A percentile compares a stretch with the other conserved stretches of the same genome.
These are phyloP conservation scores for Xylaria sp. DNA, from an alignment of 2,329 filamentous ascomycete genomes.

Conservation along the genomic window DNA sequence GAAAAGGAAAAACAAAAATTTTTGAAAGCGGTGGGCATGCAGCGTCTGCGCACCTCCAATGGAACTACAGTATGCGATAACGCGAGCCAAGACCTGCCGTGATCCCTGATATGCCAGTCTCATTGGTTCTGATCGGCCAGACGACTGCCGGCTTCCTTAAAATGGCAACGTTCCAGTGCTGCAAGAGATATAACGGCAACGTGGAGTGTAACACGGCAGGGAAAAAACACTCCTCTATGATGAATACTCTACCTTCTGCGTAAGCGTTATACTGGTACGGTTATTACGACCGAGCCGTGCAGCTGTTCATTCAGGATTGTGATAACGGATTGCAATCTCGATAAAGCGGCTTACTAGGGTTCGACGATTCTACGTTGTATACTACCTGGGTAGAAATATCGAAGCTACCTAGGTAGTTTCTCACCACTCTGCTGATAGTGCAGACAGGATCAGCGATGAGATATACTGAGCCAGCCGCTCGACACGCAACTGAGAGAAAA, in stretches of 20 bases:
- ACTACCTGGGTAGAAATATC: constrained; percentile 16
- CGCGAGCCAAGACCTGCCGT: constrained; percentile 33
- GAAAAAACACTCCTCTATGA: constrained; percentile 1
- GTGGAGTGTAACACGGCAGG: constrained; percentile 33
- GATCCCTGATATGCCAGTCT: constrained; percentile 12
- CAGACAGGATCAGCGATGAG: constrained; percentile 5
- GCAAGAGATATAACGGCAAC: constrained; percentile 33
- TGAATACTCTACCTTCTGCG: background rate
- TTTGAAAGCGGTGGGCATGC: constrained; percentile 31
- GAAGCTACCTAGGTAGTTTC: constrained; percentile 14
- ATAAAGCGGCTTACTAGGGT: constrained; percentile 15
- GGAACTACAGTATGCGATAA: constrained; percentile 23
- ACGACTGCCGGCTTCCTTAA: constrained; percentile 34
- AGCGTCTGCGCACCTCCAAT: constrained; percentile 26
- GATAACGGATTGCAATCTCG: constrained; percentile 24
- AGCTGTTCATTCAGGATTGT: constrained; percentile 22
- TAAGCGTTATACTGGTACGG: constrained; percentile 13
- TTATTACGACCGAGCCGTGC: constrained; percentile 30
- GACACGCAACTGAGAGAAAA: background rate
- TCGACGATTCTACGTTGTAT: background rate
- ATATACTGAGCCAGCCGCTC: background rate
- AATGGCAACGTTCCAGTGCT: constrained; percentile 31
- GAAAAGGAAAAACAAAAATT: constrained; percentile 31
- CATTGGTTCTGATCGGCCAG: constrained; percentile 28
- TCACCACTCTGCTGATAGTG: background rate